These are phyloP conservation scores for Persicaria maculosa DNA, from an alignment of 148 eudicot genomes.

Conservation along the genomic window DNA sequence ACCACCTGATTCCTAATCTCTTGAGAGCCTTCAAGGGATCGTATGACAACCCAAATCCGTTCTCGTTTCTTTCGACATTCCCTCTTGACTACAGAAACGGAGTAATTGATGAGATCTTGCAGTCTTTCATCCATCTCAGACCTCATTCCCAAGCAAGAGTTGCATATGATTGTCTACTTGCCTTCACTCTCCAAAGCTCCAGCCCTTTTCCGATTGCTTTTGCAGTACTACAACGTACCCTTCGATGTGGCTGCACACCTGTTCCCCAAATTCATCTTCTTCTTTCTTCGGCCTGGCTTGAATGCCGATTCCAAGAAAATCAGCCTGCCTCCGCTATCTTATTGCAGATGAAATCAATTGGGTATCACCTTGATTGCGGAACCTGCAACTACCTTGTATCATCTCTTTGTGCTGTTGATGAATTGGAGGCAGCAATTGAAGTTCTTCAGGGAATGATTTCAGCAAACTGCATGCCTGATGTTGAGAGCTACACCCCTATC, in stretches of 20 bases:
- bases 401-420: constrained; percentile 71
- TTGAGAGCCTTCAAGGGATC: constrained; percentile 31
- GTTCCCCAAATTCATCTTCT: constrained; percentile 55
- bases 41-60: constrained; percentile 44
- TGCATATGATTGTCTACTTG: constrained; percentile 60
- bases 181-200: constrained; percentile 44
- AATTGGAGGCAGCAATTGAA: constrained; percentile 50
- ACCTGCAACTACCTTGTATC: constrained; percentile 68
- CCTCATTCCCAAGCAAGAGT: constrained; percentile 44
- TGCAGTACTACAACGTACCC: constrained; percentile 53
- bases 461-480: constrained; percentile 57
- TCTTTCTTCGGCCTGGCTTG: constrained; percentile 64
- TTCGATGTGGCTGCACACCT: constrained; percentile 75
- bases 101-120: constrained; percentile 62
- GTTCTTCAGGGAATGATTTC: constrained; percentile 54
- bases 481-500: constrained; percentile 53
- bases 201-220: constrained; percentile 62
- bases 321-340: constrained; percentile 38
- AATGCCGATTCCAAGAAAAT: constrained; percentile 22
- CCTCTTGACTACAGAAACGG: constrained; percentile 24
- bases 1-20: constrained; percentile 50
- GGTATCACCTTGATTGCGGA: constrained; percentile 66
- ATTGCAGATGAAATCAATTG: constrained; percentile 53
- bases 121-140: constrained; percentile 43
- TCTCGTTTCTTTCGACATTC: constrained; percentile 51